These are phyloP conservation scores for Lodderomyces oxycetoniae DNA, from an alignment of 1,139 yeast species.

Conservation along the genomic window DNA sequence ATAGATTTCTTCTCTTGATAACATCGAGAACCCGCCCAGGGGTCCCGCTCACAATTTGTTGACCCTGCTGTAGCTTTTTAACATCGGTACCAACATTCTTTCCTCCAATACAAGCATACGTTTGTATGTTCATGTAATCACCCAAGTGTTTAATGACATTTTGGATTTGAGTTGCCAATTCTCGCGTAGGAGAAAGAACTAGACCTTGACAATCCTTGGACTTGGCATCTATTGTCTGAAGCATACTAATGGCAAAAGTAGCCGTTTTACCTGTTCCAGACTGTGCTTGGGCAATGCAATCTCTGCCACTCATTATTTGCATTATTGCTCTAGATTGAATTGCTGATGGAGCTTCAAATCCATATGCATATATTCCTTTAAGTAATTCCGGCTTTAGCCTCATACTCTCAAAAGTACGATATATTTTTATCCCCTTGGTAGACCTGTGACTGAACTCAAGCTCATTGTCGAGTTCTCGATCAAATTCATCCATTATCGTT, in stretches of 20 bases:
- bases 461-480: slow-evolving; percentile 53
- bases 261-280: slow-evolving; percentile 99
- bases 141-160: slow-evolving; percentile 82
- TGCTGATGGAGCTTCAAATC: slow-evolving; percentile 92
- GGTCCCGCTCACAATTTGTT: slow-evolving; percentile 93
- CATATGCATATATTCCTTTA: slow-evolving; percentile 82
- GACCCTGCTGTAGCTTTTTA: slow-evolving; percentile 67
- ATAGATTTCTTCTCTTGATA: slow-evolving; percentile 69
- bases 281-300: slow-evolving; percentile 95
- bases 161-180: slow-evolving; percentile 84
- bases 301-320: slow-evolving; percentile 87
- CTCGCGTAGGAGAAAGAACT: slow-evolving; percentile 93
- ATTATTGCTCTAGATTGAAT: slow-evolving; percentile 93
- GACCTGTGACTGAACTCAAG: slow-evolving; percentile 51
- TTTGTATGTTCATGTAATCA: slow-evolving; percentile 74
- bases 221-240: slow-evolving; percentile 70
- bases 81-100: slow-evolving; percentile 78
- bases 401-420: slow-evolving; percentile 76
- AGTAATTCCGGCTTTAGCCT: slow-evolving; percentile 60
- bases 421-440: slow-evolving; percentile 58
- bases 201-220: slow-evolving; percentile 74
- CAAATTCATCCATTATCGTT: slow-evolving; percentile 35
- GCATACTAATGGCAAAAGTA: slow-evolving; percentile 87
- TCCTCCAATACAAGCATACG: slow-evolving; percentile 94
- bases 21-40: slow-evolving; percentile 93